Evolutionary conservation across 352 stramenopile species (phyloP).

Genomic region (Phytophthora foliorum): DNA sequence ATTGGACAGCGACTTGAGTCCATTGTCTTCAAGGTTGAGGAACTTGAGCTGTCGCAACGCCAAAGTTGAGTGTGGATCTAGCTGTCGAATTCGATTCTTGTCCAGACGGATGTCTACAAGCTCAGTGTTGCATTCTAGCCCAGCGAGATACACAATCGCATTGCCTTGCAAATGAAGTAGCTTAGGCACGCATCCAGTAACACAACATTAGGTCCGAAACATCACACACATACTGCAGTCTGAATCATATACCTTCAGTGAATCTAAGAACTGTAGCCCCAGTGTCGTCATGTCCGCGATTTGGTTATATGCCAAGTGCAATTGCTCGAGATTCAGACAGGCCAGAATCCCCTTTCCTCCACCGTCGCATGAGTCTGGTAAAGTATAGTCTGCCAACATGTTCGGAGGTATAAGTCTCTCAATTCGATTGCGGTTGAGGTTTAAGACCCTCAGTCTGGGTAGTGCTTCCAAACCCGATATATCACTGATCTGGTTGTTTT

Average conservation of each 20-base stretch:
- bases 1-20: constrained; percentile 71
- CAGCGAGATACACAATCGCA: constrained; percentile 73
- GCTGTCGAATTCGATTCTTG: constrained; percentile 87
- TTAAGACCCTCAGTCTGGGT: constrained; percentile 68
- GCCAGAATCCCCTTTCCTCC: constrained; percentile 67
- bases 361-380: constrained; percentile 37
- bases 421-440: constrained; percentile 84
- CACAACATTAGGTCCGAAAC: background rate
- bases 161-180: constrained; percentile 86
- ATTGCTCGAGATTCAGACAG: constrained; percentile 71
- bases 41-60: constrained; percentile 61
- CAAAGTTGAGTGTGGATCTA: constrained; percentile 66
- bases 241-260: constrained; percentile 57
- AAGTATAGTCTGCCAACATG: constrained; percentile 24
- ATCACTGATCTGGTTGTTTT: constrained; percentile 89
- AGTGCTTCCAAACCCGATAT: constrained; percentile 74
- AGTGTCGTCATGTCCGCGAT: constrained; percentile 81
- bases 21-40: constrained; percentile 86
- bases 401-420: constrained; percentile 51
- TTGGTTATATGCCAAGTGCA: constrained; percentile 83
- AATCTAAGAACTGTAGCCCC: constrained; percentile 72
- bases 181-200: constrained; percentile 29
- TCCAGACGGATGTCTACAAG: constrained; percentile 79
- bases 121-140: constrained; percentile 67
- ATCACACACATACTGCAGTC: background rate